These are phyloP conservation scores for Neopestalotiopsis sp. DNA, from an alignment of 2,329 filamentous ascomycete genomes.

Conservation along the genomic window DNA sequence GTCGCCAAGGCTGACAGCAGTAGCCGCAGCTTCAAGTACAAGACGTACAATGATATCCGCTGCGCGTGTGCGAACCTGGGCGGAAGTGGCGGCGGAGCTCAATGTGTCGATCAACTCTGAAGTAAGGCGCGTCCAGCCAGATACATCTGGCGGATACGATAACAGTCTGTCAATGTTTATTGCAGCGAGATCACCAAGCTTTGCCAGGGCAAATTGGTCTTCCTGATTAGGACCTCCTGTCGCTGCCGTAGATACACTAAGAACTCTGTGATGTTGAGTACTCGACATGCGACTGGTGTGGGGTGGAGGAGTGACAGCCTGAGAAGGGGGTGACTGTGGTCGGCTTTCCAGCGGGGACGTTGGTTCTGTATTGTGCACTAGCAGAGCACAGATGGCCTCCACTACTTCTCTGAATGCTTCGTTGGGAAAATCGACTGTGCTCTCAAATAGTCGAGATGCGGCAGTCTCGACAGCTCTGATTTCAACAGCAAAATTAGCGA, in stretches of 20 bases:
- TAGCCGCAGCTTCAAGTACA: conserved; percentile 61
- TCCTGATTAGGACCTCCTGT: conserved; percentile 62
- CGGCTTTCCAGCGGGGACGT: conserved; percentile 37
- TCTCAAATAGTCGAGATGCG: conserved; percentile 85
- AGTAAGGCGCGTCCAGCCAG: conserved; percentile 77
- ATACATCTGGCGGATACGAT: conserved; percentile 67
- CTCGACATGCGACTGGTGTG: conserved; percentile 31
- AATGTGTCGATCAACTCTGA: conserved; percentile 59
- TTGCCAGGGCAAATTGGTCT: conserved; percentile 72
- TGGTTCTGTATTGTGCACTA: conserved; percentile 50
- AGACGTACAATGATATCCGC: conserved; percentile 69
- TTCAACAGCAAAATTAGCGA: conserved; percentile 77
- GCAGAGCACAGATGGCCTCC: conserved; percentile 73
- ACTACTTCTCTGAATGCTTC: conserved; percentile 80
- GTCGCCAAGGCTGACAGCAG: conserved; percentile 58
- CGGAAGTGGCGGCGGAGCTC: conserved; percentile 50
- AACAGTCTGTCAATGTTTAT: conserved; percentile 80
- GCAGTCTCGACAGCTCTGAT: conserved; percentile 89
- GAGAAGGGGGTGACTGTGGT: conserved; percentile 43
- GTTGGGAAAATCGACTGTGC: conserved; percentile 89
- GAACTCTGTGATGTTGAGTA: conserved; percentile 49
- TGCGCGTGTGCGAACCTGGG: conserved; percentile 63
- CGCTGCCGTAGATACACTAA: conserved; percentile 53
- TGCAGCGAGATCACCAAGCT: conserved; percentile 73
- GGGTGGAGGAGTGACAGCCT: conserved; percentile 36